These are phyloP conservation scores for Colletotrichum tofieldiae DNA, from an alignment of 2,329 filamentous ascomycete genomes.

Conservation along the genomic window DNA sequence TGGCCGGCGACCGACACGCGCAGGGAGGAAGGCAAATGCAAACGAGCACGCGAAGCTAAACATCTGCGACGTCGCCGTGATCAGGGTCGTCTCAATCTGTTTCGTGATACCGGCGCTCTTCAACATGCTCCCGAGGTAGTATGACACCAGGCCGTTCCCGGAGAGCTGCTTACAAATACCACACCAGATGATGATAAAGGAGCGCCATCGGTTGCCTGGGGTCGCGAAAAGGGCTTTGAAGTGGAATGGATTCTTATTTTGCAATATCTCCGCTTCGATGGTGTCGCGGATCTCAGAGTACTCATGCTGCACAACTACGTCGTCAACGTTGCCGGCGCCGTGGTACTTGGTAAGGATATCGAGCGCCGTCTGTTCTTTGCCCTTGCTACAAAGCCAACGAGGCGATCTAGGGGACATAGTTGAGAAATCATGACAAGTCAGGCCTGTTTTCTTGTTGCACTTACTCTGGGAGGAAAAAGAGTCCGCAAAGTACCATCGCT, in stretches of 20 bases:
- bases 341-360: slow-evolving; percentile 73
- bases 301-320: slow-evolving; percentile 68
- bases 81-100: slow-evolving; percentile 35
- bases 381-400: slow-evolving; percentile 39
- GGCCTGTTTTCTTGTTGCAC: neutral
- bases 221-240: slow-evolving; percentile 48
- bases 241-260: slow-evolving; percentile 45
- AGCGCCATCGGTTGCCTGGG: slow-evolving; percentile 51
- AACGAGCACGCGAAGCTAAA: slow-evolving; percentile 42
- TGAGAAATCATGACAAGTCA: neutral
- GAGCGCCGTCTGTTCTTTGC: slow-evolving; percentile 57
- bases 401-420: slow-evolving; percentile 18
- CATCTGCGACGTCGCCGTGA: slow-evolving; percentile 41
- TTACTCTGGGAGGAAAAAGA: slow-evolving; percentile 38
- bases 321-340: slow-evolving; percentile 68
- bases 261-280: slow-evolving; percentile 55
- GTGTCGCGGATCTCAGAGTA: slow-evolving; percentile 61
- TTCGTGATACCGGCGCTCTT: slow-evolving; percentile 39
- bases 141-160: slow-evolving; percentile 41
- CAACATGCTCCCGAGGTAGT: slow-evolving; percentile 20
- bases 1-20: slow-evolving; percentile 38
- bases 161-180: slow-evolving; percentile 60
- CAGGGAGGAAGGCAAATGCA: slow-evolving; percentile 35
- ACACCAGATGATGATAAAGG: slow-evolving; percentile 59
- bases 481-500: slow-evolving; percentile 36